Conservation (phyloP, 257 asterid genomes). For the Nicotiana attenuata region DNA sequence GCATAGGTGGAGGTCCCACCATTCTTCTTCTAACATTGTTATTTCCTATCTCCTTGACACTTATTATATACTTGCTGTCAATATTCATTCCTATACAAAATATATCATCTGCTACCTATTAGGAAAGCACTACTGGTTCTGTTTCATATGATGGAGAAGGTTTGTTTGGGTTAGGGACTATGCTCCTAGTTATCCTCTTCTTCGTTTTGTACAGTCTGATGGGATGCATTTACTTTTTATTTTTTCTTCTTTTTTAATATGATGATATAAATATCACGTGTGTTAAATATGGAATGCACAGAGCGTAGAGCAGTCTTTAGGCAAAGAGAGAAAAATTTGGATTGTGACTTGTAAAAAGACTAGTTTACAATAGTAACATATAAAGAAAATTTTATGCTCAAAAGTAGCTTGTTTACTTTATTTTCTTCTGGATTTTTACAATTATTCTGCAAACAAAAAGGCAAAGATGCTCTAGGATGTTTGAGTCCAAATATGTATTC, state of each 20-base stretch:
- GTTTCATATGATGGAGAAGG: constrained; percentile 15
- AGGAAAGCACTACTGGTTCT: neutral
- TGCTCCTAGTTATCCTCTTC: constrained; percentile 14
- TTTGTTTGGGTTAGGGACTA: constrained; percentile 17
- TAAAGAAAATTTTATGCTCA: neutral
- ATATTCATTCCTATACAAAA: neutral
- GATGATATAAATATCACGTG: neutral
- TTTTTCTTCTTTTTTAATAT: neutral
- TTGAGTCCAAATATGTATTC: no score
- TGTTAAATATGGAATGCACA: neutral
- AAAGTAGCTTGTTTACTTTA: neutral
- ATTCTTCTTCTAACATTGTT: constrained; percentile 4
- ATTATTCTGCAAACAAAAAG: neutral
- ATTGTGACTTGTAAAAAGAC: neutral
- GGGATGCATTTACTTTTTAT: neutral
- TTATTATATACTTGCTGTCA: constrained; percentile 4
- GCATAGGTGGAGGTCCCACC: neutral
- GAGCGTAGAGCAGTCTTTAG: neutral
- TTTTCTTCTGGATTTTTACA: neutral
- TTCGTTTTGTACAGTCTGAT: constrained; percentile 9
- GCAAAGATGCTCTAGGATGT: neutral
- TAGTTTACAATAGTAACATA: neutral
- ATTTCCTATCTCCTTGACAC: constrained; percentile 8
- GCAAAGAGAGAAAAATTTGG: neutral
- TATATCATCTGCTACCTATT: neutral